Conservation (phyloP, 164 flowering plant species). For the Vitis rotundifolia region DNA sequence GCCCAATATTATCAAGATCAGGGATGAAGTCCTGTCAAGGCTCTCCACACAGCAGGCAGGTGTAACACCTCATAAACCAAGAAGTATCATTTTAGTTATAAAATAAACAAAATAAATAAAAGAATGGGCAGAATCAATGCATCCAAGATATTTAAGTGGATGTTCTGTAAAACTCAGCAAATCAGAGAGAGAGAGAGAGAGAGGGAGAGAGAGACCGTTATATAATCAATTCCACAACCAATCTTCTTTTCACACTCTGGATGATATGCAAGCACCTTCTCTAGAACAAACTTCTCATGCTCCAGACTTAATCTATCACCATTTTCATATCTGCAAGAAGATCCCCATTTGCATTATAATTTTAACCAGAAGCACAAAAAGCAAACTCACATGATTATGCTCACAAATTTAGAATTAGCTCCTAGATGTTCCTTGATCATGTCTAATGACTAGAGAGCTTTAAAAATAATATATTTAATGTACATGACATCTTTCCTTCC, state of each 20-base stretch:
- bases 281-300: constrained; percentile 72
- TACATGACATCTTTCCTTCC: not conserved
- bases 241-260: constrained; percentile 79
- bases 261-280: constrained; percentile 84
- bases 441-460: not conserved
- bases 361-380: not conserved
- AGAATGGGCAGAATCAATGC: not conserved
- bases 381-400: not conserved
- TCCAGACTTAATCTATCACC: constrained; percentile 72
- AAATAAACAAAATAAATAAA: not conserved
- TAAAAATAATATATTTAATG: not conserved
- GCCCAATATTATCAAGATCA: too few relatives aligned
- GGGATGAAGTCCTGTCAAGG: too few relatives aligned
- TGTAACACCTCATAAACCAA: not conserved
- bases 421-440: not conserved
- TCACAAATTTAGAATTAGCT: constrained; percentile 1
- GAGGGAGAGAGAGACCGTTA: constrained; percentile 55
- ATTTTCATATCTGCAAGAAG: constrained; percentile 61
- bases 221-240: constrained; percentile 83
- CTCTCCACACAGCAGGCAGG: too few relatives aligned
- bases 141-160: not conserved
- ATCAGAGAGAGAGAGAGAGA: constrained; percentile 8
- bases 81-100: not conserved
- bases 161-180: not conserved
- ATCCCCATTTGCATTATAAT: not conserved